phyloP scores from a whole-genome alignment of 1,284 basidiomycete species.

The Pyrrhoderma lamaoense region DNA sequence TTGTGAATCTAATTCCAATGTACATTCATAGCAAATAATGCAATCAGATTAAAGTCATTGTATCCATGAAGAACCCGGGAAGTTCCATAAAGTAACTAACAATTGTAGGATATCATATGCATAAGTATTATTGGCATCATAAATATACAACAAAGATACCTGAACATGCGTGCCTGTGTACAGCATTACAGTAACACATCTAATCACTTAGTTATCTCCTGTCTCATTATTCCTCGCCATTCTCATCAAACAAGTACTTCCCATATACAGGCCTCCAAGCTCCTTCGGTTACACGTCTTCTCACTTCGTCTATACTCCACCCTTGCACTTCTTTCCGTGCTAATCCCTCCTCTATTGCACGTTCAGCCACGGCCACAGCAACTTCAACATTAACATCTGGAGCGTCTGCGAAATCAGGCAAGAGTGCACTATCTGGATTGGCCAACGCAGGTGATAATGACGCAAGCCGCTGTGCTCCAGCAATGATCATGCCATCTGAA shows the following conservation, averaged over 20 bases:
- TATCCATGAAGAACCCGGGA: too few relatives aligned
- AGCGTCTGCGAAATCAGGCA: conserved; percentile 69
- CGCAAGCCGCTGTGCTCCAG: conserved; percentile 65
- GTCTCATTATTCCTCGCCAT: conserved; percentile 35
- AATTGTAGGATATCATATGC: too few relatives aligned
- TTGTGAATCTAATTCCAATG: conserved; percentile 4
- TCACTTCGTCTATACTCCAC: conserved; percentile 43
- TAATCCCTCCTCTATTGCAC: conserved; percentile 66
- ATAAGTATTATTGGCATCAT: too few relatives aligned
- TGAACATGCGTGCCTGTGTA: too few relatives aligned
- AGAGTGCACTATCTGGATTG: conserved; percentile 54
- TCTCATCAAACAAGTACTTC: conserved; percentile 54
- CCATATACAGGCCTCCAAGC: conserved; percentile 59
- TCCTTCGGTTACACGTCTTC: conserved; percentile 42
- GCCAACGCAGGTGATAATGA: conserved; percentile 67
- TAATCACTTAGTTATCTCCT: too few relatives aligned
- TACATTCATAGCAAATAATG: background rate
- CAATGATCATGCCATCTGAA: conserved; percentile 74
- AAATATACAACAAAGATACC: too few relatives aligned
- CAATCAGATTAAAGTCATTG: too few relatives aligned
- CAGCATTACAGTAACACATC: too few relatives aligned
- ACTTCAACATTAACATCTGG: conserved; percentile 69
- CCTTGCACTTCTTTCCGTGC: conserved; percentile 39
- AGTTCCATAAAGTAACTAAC: too few relatives aligned
- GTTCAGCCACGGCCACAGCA: conserved; percentile 72